Evolutionary conservation across 1,284 basidiomycete genomes (phyloP).

Genomic region (Moesziomyces antarcticus): DNA sequence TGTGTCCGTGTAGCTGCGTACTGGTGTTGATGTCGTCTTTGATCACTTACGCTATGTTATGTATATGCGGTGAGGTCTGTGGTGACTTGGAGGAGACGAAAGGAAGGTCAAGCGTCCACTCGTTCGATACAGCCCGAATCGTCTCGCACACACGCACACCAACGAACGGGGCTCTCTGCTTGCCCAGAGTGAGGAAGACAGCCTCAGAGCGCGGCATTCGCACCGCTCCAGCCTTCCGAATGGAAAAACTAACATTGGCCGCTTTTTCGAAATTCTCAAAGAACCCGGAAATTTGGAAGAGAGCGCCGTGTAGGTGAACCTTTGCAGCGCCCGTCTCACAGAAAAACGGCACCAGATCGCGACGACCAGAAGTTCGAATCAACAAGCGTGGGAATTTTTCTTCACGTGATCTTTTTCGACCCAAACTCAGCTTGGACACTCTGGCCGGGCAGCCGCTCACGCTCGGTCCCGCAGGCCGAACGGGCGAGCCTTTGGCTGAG

Average conservation of each 20-base stretch:
- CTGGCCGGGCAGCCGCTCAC: too few species aligned
- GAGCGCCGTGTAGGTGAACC: too few species aligned
- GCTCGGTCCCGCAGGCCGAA: neutral
- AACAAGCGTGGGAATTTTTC: constrained; percentile 34
- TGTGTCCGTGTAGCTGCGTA: neutral
- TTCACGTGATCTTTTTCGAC: constrained; percentile 26
- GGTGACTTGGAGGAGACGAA: constrained; percentile 34
- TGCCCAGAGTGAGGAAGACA: neutral
- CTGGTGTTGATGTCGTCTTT: constrained; percentile 5
- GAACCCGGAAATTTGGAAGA: too few species aligned
- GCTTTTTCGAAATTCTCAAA: too few species aligned
- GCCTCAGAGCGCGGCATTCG: neutral
- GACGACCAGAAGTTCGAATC: neutral
- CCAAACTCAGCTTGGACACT: neutral
- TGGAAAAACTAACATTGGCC: constrained; percentile 26
- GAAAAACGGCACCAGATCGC: too few species aligned
- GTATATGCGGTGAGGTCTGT: constrained; percentile 44
- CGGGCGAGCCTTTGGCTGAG: neutral
- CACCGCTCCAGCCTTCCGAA: neutral
- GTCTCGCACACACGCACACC: neutral
- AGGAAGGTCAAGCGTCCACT: constrained; percentile 10
- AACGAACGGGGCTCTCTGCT: neutral
- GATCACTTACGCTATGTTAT: constrained; percentile 47
- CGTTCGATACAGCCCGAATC: constrained; percentile 1
- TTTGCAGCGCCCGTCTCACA: too few species aligned